Evolutionary conservation across 106 monocot species (phyloP).

Genomic region (Phalaenopsis aphrodite): DNA sequence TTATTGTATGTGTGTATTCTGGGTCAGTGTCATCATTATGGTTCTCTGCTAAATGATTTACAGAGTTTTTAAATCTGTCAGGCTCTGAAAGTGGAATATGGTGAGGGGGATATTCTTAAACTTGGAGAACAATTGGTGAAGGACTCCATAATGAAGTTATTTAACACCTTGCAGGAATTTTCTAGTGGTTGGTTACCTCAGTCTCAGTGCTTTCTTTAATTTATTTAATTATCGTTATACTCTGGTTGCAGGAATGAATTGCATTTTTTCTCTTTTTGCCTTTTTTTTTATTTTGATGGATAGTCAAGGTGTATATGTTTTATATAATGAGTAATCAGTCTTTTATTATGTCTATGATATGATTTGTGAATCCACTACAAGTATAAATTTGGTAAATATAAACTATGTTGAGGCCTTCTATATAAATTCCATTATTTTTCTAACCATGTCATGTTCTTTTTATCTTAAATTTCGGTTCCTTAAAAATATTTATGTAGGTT

Average conservation of each 20-base stretch:
- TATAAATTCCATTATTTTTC: background rate
- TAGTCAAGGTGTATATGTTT: background rate
- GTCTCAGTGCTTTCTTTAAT: background rate
- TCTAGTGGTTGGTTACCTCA: constrained; percentile 38
- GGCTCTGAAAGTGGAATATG: constrained; percentile 66
- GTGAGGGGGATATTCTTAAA: constrained; percentile 31
- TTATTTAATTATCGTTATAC: background rate
- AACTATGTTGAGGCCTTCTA: background rate
- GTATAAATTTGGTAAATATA: background rate
- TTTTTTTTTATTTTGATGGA: background rate
- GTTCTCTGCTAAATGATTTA: background rate
- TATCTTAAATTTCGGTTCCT: too few species aligned
- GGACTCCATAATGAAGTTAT: constrained; percentile 41
- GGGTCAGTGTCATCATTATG: background rate
- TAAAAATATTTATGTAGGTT: too few species aligned
- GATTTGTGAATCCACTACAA: background rate
- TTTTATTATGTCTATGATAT: background rate
- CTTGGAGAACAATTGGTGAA: constrained; percentile 52
- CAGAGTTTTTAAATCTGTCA: constrained; percentile 7
- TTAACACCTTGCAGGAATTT: constrained; percentile 41
- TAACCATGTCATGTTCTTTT: too few species aligned
- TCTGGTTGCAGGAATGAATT: background rate
- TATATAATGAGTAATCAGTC: background rate
- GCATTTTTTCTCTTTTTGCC: background rate
- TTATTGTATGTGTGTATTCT: background rate